A percentile compares a stretch with the other conserved stretches of the same genome.
Conservation (phyloP, 257 asterid species). For the Rehmannia glutinosa region DNA sequence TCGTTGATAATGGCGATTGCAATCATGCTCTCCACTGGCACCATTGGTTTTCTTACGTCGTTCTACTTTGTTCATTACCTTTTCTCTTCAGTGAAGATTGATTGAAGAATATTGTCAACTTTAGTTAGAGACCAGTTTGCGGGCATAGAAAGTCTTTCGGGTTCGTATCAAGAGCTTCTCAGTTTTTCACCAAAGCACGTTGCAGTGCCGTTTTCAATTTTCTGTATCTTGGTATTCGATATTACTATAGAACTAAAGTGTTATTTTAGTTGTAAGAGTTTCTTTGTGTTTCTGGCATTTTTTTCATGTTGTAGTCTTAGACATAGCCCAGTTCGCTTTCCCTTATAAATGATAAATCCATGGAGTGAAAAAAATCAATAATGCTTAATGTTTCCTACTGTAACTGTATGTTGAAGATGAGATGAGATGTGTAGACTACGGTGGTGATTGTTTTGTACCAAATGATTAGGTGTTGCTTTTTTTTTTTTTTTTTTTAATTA, state of each 20-base stretch:
- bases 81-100: constrained; percentile 86
- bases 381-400: background rate
- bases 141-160: constrained; percentile 8
- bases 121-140: background rate
- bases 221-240: constrained; percentile 22
- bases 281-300: background rate
- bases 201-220: constrained; percentile 17
- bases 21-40: constrained; percentile 75
- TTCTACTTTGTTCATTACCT: constrained; percentile 83
- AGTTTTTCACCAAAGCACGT: constrained; percentile 15
- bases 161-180: constrained; percentile 8
- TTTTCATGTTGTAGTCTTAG: background rate
- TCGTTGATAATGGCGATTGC: constrained; percentile 78
- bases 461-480: too few relatives aligned
- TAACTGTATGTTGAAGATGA: constrained; percentile 6
- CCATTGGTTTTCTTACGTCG: constrained; percentile 79
- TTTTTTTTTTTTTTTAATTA: too few relatives aligned
- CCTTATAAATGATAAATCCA: background rate
- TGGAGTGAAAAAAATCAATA: background rate
- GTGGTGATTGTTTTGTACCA: background rate
- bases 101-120: constrained; percentile 32
- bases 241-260: constrained; percentile 26
- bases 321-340: background rate
- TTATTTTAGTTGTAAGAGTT: constrained; percentile 29
- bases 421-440: background rate